These are phyloP conservation scores for Fusarium sp. DNA, from an alignment of 2,329 filamentous ascomycete species.

Conservation along the genomic window DNA sequence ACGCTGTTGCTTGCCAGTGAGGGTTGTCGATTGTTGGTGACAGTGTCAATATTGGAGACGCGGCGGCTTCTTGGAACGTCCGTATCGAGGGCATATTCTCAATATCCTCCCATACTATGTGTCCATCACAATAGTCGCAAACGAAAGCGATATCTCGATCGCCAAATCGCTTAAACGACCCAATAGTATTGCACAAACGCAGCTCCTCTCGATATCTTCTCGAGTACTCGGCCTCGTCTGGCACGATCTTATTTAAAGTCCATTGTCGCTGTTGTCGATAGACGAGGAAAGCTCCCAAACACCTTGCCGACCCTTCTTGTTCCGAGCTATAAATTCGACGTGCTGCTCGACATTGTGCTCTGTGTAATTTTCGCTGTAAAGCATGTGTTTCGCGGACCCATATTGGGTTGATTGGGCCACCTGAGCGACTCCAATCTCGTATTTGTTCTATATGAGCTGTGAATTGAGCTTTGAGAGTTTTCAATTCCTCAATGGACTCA, in stretches of 20 bases:
- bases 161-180: constrained; percentile 65
- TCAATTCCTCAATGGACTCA: constrained; percentile 63
- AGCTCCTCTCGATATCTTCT: constrained; percentile 59
- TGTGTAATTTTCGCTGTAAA: constrained; percentile 63
- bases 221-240: constrained; percentile 47
- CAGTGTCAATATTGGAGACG: constrained; percentile 33
- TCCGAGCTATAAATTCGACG: constrained; percentile 64
- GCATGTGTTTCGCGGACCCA: constrained; percentile 63
- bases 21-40: constrained; percentile 46
- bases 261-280: constrained; percentile 58
- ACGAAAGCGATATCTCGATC: constrained; percentile 65
- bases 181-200: constrained; percentile 60
- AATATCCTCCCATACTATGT: constrained; percentile 67
- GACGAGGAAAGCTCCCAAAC: constrained; percentile 66
- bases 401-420: constrained; percentile 64
- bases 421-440: constrained; percentile 63
- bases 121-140: constrained; percentile 70
- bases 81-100: constrained; percentile 61
- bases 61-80: constrained; percentile 43
- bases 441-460: constrained; percentile 59
- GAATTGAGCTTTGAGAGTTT: constrained; percentile 56
- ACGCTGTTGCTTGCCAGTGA: constrained; percentile 63
- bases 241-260: constrained; percentile 35
- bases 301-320: constrained; percentile 58
- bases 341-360: constrained; percentile 66